These are phyloP conservation scores for Eudorina sp. DNA, from an alignment of 139 green algal genomes.

Conservation along the genomic window DNA sequence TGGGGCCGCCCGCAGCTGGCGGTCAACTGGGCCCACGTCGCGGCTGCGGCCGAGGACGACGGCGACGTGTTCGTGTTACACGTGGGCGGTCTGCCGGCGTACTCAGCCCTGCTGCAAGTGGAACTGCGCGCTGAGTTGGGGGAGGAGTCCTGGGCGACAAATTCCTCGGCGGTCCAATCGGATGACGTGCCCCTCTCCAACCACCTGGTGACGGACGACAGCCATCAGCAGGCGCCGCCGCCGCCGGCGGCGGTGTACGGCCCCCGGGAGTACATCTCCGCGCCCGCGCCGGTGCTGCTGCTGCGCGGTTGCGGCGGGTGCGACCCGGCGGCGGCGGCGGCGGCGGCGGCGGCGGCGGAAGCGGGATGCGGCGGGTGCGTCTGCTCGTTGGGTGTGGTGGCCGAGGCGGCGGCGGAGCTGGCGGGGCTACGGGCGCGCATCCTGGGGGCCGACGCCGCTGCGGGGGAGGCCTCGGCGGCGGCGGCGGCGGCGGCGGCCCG, in stretches of 20 bases:
- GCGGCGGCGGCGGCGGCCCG: not conserved
- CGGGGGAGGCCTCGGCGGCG: not conserved
- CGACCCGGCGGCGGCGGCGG: not conserved
- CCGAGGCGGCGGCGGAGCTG: not conserved
- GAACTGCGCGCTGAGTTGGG: not conserved
- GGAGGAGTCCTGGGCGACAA: not conserved
- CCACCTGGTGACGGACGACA: no score
- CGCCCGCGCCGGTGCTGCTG: slow-evolving; percentile 10
- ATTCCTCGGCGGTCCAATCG: not conserved
- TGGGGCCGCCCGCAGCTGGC: not conserved
- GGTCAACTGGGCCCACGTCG: not conserved
- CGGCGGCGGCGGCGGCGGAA: not conserved
- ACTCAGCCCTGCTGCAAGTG: slow-evolving; percentile 25
- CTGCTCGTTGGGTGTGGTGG: not conserved
- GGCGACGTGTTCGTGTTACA: not conserved
- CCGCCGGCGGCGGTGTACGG: not conserved
- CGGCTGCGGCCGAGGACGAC: not conserved
- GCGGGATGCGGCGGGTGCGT: not conserved
- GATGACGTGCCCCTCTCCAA: no score
- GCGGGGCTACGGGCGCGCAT: not conserved
- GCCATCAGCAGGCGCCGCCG: not conserved
- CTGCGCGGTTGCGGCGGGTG: not conserved
- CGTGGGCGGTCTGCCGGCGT: not conserved
- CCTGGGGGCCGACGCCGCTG: no score
- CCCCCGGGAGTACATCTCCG: not conserved